A percentile compares a stretch with the other conserved stretches of the same genome.
Conservation (phyloP, 257 asterid species). For the Solanum lycopersicoides region DNA sequence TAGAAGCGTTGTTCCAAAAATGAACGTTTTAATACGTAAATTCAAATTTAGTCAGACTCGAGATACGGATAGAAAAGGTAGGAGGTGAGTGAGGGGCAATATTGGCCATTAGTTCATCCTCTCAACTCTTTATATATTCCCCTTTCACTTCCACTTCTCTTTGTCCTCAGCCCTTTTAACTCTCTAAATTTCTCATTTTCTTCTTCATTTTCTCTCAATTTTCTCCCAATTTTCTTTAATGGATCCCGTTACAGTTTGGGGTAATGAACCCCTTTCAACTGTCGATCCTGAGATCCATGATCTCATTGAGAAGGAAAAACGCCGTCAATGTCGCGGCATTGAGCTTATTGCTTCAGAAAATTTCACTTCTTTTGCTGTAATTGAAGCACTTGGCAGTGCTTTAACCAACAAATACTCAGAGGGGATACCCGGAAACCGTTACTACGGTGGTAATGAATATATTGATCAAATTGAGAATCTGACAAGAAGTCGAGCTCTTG, state of each 20-base stretch:
- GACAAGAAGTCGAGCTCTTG: constrained; percentile 26
- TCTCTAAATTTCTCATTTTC: background rate
- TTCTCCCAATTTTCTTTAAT: background rate
- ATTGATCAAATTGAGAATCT: constrained; percentile 36
- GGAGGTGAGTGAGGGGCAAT: background rate
- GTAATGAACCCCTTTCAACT: constrained; percentile 21
- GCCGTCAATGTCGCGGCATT: constrained; percentile 38
- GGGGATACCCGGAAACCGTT: constrained; percentile 71
- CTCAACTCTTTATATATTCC: background rate
- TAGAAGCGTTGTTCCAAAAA: fast-evolving
- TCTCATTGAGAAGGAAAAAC: constrained; percentile 36
- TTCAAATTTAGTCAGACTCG: background rate
- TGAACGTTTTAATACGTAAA: fast-evolving
- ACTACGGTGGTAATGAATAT: constrained; percentile 37
- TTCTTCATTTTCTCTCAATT: background rate
- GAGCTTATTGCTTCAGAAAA: constrained; percentile 70
- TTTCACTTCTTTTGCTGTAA: constrained; percentile 81
- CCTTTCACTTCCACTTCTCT: background rate
- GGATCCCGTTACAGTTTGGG: constrained; percentile 40
- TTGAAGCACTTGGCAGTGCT: constrained; percentile 92
- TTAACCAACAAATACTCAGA: constrained; percentile 96
- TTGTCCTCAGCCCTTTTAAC: background rate
- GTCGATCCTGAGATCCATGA: constrained; percentile 41
- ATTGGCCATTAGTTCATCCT: background rate
- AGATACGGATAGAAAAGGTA: background rate